Conservation (phyloP, 306 rosid genomes). For the Cyclanthera cordifolia region DNA sequence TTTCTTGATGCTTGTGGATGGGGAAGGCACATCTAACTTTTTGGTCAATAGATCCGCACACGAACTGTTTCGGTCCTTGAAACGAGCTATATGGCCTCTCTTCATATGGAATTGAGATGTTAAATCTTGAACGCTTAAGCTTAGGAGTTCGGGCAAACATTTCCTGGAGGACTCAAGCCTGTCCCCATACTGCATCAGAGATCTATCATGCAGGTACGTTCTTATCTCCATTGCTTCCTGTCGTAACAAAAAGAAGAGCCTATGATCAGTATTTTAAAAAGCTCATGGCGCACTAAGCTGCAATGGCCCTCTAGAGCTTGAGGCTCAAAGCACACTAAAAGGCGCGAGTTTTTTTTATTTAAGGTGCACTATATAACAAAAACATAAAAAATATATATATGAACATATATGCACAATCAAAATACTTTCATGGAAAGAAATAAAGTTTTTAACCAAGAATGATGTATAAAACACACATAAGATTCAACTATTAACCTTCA, state of each 20-base stretch:
- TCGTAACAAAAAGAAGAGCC: slow-evolving; percentile 3
- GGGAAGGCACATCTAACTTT: slow-evolving; percentile 19
- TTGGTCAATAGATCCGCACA: slow-evolving; percentile 28
- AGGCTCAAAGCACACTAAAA: too few relatives aligned
- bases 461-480: too few relatives aligned
- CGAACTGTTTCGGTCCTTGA: slow-evolving; percentile 34
- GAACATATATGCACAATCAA: too few relatives aligned
- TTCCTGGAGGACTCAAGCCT: slow-evolving; percentile 44
- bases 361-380: too few relatives aligned
- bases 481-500: too few relatives aligned
- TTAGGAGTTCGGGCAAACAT: slow-evolving; percentile 42
- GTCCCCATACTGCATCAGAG: slow-evolving; percentile 69
- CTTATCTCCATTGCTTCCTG: slow-evolving; percentile 75
- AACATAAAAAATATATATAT: too few relatives aligned
- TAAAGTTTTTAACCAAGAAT: too few relatives aligned
- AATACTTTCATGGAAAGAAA: too few relatives aligned
- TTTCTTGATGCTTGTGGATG: slow-evolving; percentile 30
- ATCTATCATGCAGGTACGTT: slow-evolving; percentile 68
- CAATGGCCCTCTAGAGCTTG: too few relatives aligned
- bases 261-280: too few relatives aligned
- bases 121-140: slow-evolving; percentile 33
- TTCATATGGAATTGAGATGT: slow-evolving; percentile 52
- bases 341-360: too few relatives aligned
- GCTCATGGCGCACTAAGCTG: too few relatives aligned
- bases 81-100: slow-evolving; percentile 83